These are phyloP conservation scores for Talaromyces islandicus DNA, from an alignment of 2,329 filamentous ascomycete genomes.

Conservation along the genomic window DNA sequence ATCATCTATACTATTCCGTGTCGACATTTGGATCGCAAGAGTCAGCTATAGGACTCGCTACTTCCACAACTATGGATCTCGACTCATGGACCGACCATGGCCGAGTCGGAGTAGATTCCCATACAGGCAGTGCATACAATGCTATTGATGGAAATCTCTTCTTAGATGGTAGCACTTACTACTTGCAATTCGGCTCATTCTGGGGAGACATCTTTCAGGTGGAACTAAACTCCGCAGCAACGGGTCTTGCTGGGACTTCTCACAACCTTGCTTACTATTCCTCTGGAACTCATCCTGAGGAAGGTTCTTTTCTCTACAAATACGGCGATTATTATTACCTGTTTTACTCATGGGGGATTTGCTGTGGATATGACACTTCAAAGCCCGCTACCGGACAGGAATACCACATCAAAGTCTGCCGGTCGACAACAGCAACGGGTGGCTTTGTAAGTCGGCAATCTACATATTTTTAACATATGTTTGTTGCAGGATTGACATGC, in stretches of 20 bases:
- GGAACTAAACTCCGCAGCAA: constrained; percentile 36
- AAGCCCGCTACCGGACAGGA: constrained; percentile 53
- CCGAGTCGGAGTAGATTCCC: constrained; percentile 30
- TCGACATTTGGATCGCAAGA: constrained; percentile 56
- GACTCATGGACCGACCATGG: constrained; percentile 30
- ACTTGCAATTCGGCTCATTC: constrained; percentile 62
- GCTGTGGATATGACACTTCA: constrained; percentile 52
- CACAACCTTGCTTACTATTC: constrained; percentile 52
- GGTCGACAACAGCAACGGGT: constrained; percentile 47
- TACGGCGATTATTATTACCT: constrained; percentile 57
- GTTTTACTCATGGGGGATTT: constrained; percentile 57
- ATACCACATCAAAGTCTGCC: constrained; percentile 62
- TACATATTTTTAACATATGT: neutral
- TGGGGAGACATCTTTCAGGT: constrained; percentile 61
- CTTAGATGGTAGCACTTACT: constrained; percentile 35
- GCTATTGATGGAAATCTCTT: constrained; percentile 57
- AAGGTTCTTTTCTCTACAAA: constrained; percentile 53
- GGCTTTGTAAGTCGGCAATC: constrained; percentile 41
- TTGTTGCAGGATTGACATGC: neutral
- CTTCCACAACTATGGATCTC: constrained; percentile 36
- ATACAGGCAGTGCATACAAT: constrained; percentile 45
- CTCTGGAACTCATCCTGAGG: constrained; percentile 47
- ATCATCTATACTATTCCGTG: constrained; percentile 64
- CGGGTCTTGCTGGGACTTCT: constrained; percentile 25
- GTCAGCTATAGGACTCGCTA: constrained; percentile 57